Conservation (phyloP, 768 basidiomycete species). For the Infundibulicybe gibba region DNA sequence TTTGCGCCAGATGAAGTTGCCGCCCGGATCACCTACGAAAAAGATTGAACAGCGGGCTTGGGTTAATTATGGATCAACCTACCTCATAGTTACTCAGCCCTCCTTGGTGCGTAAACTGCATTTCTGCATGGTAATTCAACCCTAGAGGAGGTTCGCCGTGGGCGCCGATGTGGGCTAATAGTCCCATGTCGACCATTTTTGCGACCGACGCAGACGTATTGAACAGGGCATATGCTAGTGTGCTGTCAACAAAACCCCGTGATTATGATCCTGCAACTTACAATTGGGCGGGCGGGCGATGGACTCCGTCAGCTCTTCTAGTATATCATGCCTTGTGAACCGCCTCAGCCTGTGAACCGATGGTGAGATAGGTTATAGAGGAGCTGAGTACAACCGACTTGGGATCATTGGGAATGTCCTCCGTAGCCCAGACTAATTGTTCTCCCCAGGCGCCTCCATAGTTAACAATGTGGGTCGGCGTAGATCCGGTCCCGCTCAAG, state of each 20-base stretch:
- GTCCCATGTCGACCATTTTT: constrained; percentile 62
- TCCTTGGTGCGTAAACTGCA: constrained; percentile 59
- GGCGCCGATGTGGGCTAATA: constrained; percentile 65
- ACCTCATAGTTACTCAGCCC: constrained; percentile 74
- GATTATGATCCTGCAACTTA: constrained; percentile 21
- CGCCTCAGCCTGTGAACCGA: constrained; percentile 44
- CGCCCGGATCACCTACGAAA: constrained; percentile 54
- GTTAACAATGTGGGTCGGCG: constrained; percentile 74
- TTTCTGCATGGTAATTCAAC: constrained; percentile 74
- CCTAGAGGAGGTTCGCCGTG: constrained; percentile 74
- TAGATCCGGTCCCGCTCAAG: constrained; percentile 65
- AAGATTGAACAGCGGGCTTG: background rate
- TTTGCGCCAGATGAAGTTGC: constrained; percentile 65
- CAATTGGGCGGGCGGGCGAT: constrained; percentile 57
- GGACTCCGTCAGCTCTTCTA: constrained; percentile 59
- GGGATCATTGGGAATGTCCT: constrained; percentile 62
- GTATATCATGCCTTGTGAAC: constrained; percentile 61
- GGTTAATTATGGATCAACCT: background rate
- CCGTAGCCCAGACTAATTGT: constrained; percentile 61
- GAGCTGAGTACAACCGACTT: constrained; percentile 41
- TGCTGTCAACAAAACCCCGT: constrained; percentile 4
- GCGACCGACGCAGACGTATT: constrained; percentile 69
- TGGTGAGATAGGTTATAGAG: background rate
- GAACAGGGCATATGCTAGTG: constrained; percentile 53
- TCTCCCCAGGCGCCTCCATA: constrained; percentile 75